phyloP scores from a whole-genome alignment of 768 basidiomycete genomes.

The Russula compacta region DNA sequence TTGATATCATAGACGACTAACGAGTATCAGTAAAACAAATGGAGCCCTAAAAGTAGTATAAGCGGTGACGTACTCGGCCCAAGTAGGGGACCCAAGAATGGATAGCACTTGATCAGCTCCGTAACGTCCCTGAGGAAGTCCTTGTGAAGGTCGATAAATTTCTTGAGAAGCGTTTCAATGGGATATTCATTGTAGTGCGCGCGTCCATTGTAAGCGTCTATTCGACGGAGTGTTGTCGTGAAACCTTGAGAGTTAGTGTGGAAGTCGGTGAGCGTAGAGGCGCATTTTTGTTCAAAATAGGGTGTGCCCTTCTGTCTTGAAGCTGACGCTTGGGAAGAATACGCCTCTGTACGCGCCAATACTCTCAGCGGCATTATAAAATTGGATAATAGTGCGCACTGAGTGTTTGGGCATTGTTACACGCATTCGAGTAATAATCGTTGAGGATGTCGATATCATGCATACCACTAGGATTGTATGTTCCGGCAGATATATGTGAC shows the following conservation, averaged over 20 bases:
- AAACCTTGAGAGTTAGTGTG: conserved; percentile 29
- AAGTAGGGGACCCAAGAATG: conserved; percentile 40
- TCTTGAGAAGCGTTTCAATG: conserved; percentile 43
- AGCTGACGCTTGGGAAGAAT: conserved; percentile 27
- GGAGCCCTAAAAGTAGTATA: background rate
- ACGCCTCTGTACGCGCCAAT: background rate
- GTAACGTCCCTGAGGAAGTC: conserved; percentile 29
- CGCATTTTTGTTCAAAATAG: conserved; percentile 35
- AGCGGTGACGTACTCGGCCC: conserved; percentile 37
- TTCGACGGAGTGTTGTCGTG: conserved; percentile 23
- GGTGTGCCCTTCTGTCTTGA: conserved; percentile 25
- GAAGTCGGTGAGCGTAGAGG: conserved; percentile 29
- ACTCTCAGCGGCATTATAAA: background rate
- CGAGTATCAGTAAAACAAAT: background rate
- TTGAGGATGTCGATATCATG: conserved; percentile 24
- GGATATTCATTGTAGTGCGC: conserved; percentile 38
- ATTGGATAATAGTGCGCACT: conserved; percentile 20
- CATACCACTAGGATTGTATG: conserved; percentile 7
- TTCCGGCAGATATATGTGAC: background rate
- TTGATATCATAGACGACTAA: conserved; percentile 53
- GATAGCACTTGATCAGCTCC: conserved; percentile 32
- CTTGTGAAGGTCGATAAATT: conserved; percentile 42
- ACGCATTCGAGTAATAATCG: conserved; percentile 21
- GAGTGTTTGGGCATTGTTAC: conserved; percentile 22
- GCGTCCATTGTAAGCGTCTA: conserved; percentile 38